These are phyloP conservation scores for Pseudogymnoascus sp. DNA, from an alignment of 2,329 filamentous ascomycete species.

Conservation along the genomic window DNA sequence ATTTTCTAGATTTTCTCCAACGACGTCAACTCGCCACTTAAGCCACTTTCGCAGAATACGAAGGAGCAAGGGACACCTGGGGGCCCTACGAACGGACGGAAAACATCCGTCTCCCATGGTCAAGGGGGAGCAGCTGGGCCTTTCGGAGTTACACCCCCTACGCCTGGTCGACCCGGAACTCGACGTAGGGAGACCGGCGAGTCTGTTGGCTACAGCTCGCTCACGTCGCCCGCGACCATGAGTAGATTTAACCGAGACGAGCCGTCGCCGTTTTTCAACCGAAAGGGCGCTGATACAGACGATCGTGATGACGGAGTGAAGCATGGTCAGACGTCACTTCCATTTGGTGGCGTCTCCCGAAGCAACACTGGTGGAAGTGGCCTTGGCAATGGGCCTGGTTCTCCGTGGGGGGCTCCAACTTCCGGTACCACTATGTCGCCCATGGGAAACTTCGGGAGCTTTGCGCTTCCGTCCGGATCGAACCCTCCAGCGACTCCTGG, in stretches of 20 bases:
- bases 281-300: slow-evolving; percentile 45
- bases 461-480: slow-evolving; percentile 55
- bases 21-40: slow-evolving; percentile 90
- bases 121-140: slow-evolving; percentile 47
- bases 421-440: slow-evolving; percentile 58
- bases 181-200: slow-evolving; percentile 77
- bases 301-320: slow-evolving; percentile 27
- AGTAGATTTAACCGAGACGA: slow-evolving; percentile 59
- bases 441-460: slow-evolving; percentile 85
- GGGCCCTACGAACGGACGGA: slow-evolving; percentile 60
- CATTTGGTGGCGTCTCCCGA: slow-evolving; percentile 44
- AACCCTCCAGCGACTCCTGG: slow-evolving; percentile 46
- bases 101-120: slow-evolving; percentile 68
- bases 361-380: slow-evolving; percentile 46
- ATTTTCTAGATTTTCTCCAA: slow-evolving; percentile 62
- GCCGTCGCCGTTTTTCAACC: slow-evolving; percentile 47
- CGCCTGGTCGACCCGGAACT: slow-evolving; percentile 61
- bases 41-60: slow-evolving; percentile 64
- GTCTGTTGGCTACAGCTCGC: slow-evolving; percentile 52
- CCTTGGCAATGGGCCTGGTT: slow-evolving; percentile 36
- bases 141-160: slow-evolving; percentile 68
- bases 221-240: slow-evolving; percentile 54
- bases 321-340: slow-evolving; percentile 24
- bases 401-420: slow-evolving; percentile 38
- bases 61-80: slow-evolving; percentile 52